Evolutionary conservation across 2,329 filamentous ascomycete species (phyloP).

Genomic region (Helotiales sp.): DNA sequence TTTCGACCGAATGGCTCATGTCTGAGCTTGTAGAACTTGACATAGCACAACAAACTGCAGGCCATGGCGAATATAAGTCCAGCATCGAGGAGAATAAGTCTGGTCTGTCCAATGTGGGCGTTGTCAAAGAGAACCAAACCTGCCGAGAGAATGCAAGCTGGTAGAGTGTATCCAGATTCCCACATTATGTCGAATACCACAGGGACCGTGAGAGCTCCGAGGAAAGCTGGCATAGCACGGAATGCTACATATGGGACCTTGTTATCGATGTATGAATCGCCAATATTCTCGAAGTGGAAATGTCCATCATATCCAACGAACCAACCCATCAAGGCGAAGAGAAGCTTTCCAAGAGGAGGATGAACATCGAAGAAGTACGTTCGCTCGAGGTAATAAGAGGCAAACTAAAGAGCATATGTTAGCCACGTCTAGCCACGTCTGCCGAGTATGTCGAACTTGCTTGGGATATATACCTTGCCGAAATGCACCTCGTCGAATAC

Average conservation of each 20-base stretch:
- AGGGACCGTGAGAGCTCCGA: conserved; percentile 92
- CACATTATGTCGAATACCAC: conserved; percentile 98
- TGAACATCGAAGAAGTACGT: conserved; percentile 99
- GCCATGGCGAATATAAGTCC: conserved; percentile 96
- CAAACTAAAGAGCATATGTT: conserved; percentile 57
- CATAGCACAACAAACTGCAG: conserved; percentile 88
- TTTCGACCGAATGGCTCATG: conserved; percentile 89
- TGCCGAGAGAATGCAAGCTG: conserved; percentile 85
- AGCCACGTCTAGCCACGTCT: conserved; percentile 14
- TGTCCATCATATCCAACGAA: conserved; percentile 95
- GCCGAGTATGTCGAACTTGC: background rate
- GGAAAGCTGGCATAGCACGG: conserved; percentile 87
- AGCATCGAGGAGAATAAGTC: conserved; percentile 92
- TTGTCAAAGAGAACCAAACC: conserved; percentile 94
- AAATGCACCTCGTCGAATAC: conserved; percentile 99
- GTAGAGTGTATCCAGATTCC: conserved; percentile 97
- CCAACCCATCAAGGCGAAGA: conserved; percentile 97
- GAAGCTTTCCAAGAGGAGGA: conserved; percentile 95
- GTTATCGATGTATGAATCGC: conserved; percentile 96
- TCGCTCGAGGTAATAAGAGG: conserved; percentile 85
- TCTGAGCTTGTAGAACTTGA: conserved; percentile 96
- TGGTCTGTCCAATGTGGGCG: conserved; percentile 94
- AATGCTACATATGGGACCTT: conserved; percentile 97
- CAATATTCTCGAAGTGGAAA: conserved; percentile 99
- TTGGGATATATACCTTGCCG: conserved; percentile 74